These are phyloP conservation scores for Whalleya microplaca DNA, from an alignment of 2,329 filamentous ascomycete species.

Conservation along the genomic window DNA sequence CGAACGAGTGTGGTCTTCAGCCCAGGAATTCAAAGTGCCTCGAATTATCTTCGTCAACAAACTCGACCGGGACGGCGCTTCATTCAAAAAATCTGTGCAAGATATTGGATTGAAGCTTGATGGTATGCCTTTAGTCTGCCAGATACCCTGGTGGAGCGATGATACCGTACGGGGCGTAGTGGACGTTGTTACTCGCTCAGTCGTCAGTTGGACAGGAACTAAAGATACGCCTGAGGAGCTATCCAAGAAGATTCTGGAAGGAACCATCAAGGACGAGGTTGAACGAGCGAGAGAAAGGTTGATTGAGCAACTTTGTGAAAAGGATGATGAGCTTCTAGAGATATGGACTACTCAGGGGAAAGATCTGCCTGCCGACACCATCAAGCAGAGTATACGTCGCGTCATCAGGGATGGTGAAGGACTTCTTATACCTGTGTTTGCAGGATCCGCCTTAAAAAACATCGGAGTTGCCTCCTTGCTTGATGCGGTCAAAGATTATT, in stretches of 20 bases:
- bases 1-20: constrained; percentile 93
- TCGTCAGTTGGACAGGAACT: constrained; percentile 69
- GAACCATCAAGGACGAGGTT: constrained; percentile 66
- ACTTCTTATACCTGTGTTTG: constrained; percentile 82
- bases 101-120: constrained; percentile 81
- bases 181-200: constrained; percentile 77
- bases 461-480: constrained; percentile 92
- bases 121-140: constrained; percentile 88
- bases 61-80: constrained; percentile 79
- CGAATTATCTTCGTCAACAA: constrained; percentile 84
- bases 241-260: constrained; percentile 55
- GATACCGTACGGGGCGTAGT: constrained; percentile 82
- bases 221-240: constrained; percentile 42
- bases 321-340: constrained; percentile 86
- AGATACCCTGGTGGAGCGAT: constrained; percentile 92
- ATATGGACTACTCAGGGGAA: constrained; percentile 79
- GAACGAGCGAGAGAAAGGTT: constrained; percentile 75
- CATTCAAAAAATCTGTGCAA: constrained; percentile 81
- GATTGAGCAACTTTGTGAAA: constrained; percentile 82
- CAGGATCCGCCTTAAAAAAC: constrained; percentile 90
- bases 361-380: constrained; percentile 68
- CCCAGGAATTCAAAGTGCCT: constrained; percentile 83
- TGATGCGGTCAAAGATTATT: constrained; percentile 83
- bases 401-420: constrained; percentile 71
- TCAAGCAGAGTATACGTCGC: constrained; percentile 75